These are phyloP conservation scores for Canavalia ensiformis DNA, from an alignment of 306 rosid species.

Conservation along the genomic window DNA sequence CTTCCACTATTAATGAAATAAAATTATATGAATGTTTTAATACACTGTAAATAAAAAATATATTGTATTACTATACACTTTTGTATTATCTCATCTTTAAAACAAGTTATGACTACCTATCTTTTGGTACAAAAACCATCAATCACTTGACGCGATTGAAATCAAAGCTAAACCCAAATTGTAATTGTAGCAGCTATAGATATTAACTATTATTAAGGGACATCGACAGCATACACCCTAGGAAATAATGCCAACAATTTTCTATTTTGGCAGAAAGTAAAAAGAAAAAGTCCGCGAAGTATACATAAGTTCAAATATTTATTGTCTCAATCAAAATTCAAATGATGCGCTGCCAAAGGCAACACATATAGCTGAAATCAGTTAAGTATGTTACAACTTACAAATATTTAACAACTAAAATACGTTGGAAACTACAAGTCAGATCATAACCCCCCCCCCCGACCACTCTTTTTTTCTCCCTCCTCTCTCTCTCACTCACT, in stretches of 20 bases:
- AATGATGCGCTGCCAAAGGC: constrained; percentile 54
- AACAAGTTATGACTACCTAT: not conserved
- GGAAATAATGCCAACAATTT: not conserved
- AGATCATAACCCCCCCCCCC: constrained; percentile 36
- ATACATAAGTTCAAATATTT: constrained; percentile 38
- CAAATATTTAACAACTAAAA: constrained; percentile 47
- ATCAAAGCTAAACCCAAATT: not conserved
- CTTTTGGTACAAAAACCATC: not conserved
- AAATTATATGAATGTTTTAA: not conserved
- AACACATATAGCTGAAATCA: constrained; percentile 43
- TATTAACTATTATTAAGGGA: not conserved
- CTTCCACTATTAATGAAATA: not conserved
- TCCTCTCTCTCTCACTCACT: not conserved
- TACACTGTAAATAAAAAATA: not conserved
- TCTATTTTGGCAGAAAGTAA: not conserved
- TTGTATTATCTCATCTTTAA: not conserved
- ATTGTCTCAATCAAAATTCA: constrained; percentile 58
- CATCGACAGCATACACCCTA: not conserved
- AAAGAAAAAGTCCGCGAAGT: not conserved
- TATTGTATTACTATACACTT: not conserved
- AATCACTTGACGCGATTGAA: not conserved
- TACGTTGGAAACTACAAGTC: constrained; percentile 38
- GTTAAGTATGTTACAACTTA: constrained; percentile 49
- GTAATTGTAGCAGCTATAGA: not conserved
- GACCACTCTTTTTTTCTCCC: not conserved